Conservation (phyloP, 2,329 filamentous ascomycete species). For the Ascochyta rabiei region DNA sequence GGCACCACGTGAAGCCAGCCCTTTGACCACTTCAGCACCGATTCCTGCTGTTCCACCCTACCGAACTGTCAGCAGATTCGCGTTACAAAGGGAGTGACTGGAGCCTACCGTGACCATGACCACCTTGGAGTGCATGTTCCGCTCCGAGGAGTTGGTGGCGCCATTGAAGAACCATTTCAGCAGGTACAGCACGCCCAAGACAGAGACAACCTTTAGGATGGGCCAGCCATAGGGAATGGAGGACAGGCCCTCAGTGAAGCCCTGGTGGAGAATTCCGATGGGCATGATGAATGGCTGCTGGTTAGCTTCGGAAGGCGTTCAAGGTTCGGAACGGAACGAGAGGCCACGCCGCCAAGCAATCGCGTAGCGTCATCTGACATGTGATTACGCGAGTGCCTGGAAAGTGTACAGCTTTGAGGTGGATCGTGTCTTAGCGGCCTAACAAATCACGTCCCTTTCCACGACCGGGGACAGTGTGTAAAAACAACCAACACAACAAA, state of each 20-base stretch:
- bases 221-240: slow-evolving; percentile 61
- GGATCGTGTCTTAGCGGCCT: too few species aligned
- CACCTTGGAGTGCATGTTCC: slow-evolving; percentile 90
- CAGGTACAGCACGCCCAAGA: slow-evolving; percentile 58
- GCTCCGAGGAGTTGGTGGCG: slow-evolving; percentile 73
- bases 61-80: slow-evolving; percentile 21
- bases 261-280: slow-evolving; percentile 63
- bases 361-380: slow-evolving; percentile 41
- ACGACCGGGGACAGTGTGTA: too few species aligned
- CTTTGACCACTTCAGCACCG: slow-evolving; percentile 75
- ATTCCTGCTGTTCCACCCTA: slow-evolving; percentile 91
- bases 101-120: slow-evolving; percentile 79
- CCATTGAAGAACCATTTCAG: slow-evolving; percentile 82
- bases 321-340: slow-evolving; percentile 35
- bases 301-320: slow-evolving; percentile 27
- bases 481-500: too few species aligned
- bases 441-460: too few species aligned
- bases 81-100: not conserved
- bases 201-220: slow-evolving; percentile 59
- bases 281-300: slow-evolving; percentile 58
- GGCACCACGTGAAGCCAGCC: slow-evolving; percentile 80
- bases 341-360: slow-evolving; percentile 30
- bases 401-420: not conserved
- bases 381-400: slow-evolving; percentile 25
- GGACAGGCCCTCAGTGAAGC: slow-evolving; percentile 59